Percentiles rank a stretch among this genome's conserved stretches.
Evolutionary conservation across 2,329 filamentous ascomycete species (phyloP).

Genomic region (Metarhizium anisopliae): DNA sequence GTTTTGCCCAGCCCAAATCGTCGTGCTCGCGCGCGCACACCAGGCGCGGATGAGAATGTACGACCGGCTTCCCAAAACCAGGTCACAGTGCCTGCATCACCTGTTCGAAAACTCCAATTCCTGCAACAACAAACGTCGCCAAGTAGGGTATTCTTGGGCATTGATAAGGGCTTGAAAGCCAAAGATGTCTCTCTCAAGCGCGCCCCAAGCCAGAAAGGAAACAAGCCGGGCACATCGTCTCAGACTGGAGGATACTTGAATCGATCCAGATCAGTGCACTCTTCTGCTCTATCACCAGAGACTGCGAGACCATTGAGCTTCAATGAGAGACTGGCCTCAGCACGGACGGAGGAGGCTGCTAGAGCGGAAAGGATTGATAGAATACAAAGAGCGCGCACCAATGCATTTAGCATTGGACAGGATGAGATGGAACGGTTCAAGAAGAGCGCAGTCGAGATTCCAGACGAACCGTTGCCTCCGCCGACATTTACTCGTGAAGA

Average conservation of each 20-base stretch:
- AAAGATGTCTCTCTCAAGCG: conserved; percentile 78
- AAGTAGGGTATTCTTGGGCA: conserved; percentile 70
- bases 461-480: conserved; percentile 36
- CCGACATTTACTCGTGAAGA: conserved; percentile 56
- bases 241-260: conserved; percentile 33
- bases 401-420: conserved; percentile 47
- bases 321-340: conserved; percentile 75
- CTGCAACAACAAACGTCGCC: conserved; percentile 59
- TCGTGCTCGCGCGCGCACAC: conserved; percentile 18
- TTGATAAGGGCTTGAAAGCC: conserved; percentile 78
- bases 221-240: conserved; percentile 10
- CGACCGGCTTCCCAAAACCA: conserved; percentile 16
- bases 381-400: conserved; percentile 44
- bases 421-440: conserved; percentile 54
- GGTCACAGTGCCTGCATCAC: conserved; percentile 68
- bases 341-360: conserved; percentile 45
- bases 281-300: conserved; percentile 16
- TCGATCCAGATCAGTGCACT: conserved; percentile 31
- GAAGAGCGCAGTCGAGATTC: conserved; percentile 44
- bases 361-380: conserved; percentile 41
- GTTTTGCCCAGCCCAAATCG: conserved; percentile 13
- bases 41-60: conserved; percentile 13
- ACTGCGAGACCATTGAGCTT: conserved; percentile 50
- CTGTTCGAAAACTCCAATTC: conserved; percentile 52
- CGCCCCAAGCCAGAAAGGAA: conserved; percentile 41